Evolutionary conservation across 805 yeast species (phyloP), one percentile per base, ranked within the genome.

Genomic region (Pichia nakasei): DNA sequence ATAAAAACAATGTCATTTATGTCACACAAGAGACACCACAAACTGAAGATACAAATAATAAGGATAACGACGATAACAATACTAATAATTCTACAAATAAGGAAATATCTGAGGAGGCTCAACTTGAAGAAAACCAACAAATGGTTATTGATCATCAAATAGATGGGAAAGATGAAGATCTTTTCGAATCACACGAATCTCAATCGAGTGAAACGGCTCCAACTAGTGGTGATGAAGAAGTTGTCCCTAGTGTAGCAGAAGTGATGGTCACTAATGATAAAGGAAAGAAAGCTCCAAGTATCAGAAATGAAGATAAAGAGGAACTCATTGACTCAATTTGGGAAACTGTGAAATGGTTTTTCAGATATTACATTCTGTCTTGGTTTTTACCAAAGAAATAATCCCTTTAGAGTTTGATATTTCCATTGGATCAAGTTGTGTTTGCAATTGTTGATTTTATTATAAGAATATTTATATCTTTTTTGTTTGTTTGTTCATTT

Each of bases 1-100:
- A 52, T 29, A 49, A 50, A 22, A 62, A 62, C 39, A 61, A 61
- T 47, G 37, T 43, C 12, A 47, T 45, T 4, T 44, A 52, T 35
- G 32, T 22, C n/a, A 27, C 22, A 20, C 11, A 19, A 9, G 9
- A 33, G 22, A 17, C 17, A 27, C 21, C 5, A 7, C 18, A 32
- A 3, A n/a, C 11, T 12, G 35, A 37, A 27, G 33, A 35, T 9
- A 17, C 19, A 20, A 24, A 35, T 5, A 43, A 18, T 35, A 37
- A 32, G 9, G 18, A 4, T 5, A 29, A 9, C 18, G 6, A 13
- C 3, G 32, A 29, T 11, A 29, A 5, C 18, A 9, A n/a, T n/a
- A n/a, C n/a, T n/a, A n/a, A n/a, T n/a, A n/a, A n/a, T n/a, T n/a
- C n/a, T n/a, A n/a, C n/a, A n/a, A n/a, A n/a, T n/a, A n/a, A n/a